Evolutionary conservation across 139 green algal species (phyloP), one percentile per base, ranked within the genome.

Genomic region (Asterochloris erici): DNA sequence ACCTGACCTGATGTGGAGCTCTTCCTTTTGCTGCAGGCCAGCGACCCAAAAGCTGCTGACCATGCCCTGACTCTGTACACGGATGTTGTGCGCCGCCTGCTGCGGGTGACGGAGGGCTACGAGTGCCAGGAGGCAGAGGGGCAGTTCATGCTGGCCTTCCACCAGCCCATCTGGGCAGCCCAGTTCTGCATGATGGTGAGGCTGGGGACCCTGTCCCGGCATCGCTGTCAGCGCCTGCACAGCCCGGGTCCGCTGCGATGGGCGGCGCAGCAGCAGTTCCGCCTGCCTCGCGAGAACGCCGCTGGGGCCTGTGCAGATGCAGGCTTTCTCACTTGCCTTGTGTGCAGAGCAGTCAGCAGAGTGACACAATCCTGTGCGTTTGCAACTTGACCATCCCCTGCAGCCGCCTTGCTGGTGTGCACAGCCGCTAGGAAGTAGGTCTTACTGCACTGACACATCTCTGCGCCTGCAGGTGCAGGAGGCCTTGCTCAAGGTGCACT

Each of bases 71-170:
- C 81, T 47, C 81, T 87, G 26, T 89, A 87, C 73, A 77, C 23
- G 29, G 81, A 85, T 64, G 71, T 74, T 13, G 77, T 90, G 63
- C 84, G 84, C 26, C 84, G 79, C 62, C 62, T 79, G 78, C 78
- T 90, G 70, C 78, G 79, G 27, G 70, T 73, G 1, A 79, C 77
- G 26, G 70, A 85, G 54, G 87, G 87, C 28, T 92, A 93, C 63
- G 90, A 93, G 80, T 92, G 90, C 73, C 90, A 92, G 81, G 75
- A 85, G 75, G 54, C 68, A 26, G 82, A 82, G 68, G 87, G 90
- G 28, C 89, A 81, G 79, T 93, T 89, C 84, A 94, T 94, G 86
- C 86, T 94, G 68, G 86, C 85, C 0, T 94, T 94, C 68, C 54
- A 77, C 15, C 73, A 63, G 27, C 79, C 89, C 14, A 78, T 63